These are phyloP conservation scores for Phyllachora maydis DNA, from an alignment of 2,329 filamentous ascomycete genomes.

Conservation along the genomic window DNA sequence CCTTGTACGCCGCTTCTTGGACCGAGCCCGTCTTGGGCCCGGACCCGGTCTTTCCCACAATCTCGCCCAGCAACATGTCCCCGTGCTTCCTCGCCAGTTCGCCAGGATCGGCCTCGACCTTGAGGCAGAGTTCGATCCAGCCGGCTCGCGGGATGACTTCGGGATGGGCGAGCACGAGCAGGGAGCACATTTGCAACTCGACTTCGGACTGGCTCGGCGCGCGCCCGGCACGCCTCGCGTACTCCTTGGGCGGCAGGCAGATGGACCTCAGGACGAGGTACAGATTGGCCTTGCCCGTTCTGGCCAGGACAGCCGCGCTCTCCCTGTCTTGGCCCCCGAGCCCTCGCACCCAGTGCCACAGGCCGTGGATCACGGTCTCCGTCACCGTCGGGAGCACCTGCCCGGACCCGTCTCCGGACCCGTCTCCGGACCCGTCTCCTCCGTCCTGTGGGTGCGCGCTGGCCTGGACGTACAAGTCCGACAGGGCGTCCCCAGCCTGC, in stretches of 20 bases:
- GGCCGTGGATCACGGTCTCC: constrained; percentile 41
- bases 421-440: constrained; percentile 7
- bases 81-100: constrained; percentile 45
- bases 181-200: constrained; percentile 50
- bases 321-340: constrained; percentile 60
- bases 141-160: constrained; percentile 57
- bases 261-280: constrained; percentile 39
- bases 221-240: too few relatives aligned
- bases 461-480: constrained; percentile 34
- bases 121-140: constrained; percentile 81
- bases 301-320: constrained; percentile 43
- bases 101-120: constrained; percentile 66
- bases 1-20: constrained; percentile 56
- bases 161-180: constrained; percentile 59
- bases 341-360: constrained; percentile 63
- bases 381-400: too few relatives aligned
- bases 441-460: constrained; percentile 15
- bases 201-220: constrained; percentile 14
- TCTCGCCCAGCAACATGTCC: constrained; percentile 44
- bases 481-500: constrained; percentile 38
- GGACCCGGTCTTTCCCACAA: constrained; percentile 27
- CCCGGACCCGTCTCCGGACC: too few relatives aligned
- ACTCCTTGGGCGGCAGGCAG: constrained; percentile 34
- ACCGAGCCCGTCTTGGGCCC: constrained; percentile 31
- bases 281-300: constrained; percentile 43